Base-by-base conservation (phyloP, 805 yeast genomes). In the Nakazawaea ambrosiae region DNA sequence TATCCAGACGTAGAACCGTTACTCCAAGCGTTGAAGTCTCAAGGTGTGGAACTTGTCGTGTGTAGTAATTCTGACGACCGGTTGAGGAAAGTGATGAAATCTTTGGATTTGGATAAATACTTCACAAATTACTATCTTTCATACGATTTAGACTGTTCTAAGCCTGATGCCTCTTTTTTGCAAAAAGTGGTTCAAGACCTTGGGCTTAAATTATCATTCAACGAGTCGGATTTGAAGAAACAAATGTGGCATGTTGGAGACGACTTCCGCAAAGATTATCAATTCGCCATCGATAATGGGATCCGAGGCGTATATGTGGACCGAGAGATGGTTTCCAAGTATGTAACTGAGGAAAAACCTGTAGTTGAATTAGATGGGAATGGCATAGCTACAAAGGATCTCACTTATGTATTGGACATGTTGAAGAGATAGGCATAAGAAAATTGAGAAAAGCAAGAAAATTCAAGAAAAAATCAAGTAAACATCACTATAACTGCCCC, bases 181-280 rank as follows among this genome's bases (percentile, higher is more conserved):
- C 61, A 68, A 16, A 36, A 46, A 11, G 65, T 70, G 3, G 33
- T 61, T 3, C 39, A 53, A 2, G 63, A 49, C 10, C 31, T 51
- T 4, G n/a, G 44, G 1, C 20, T 33, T 3, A 43, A 36, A 18
- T n/a, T 29, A 2, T 38, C 37, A 10, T 15, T 29, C 6, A 5
- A 20, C 15, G 16, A 4, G 4, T 15, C 23, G 17, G 3, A 4
- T 19, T 26, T 30, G 11, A n/a, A 11, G 11, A 31, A 45, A n/a
- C 43, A 48, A 12, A 46, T 49, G 34, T 80, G 83, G 84, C 90
- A 81, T 51, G 57, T 80, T 33, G 90, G 90, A 1, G 89, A 81
- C 49, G 75, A 71, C 45, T 53, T 64, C 26, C 56, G 55, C 6
- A 73, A 74, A 35, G 90, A 81, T 50, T 60, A 71, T 39, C 48